Percentiles rank a stretch among this genome's conserved stretches.
Conservation (phyloP, 768 basidiomycete species). For the Xerocomellus intermedius region DNA sequence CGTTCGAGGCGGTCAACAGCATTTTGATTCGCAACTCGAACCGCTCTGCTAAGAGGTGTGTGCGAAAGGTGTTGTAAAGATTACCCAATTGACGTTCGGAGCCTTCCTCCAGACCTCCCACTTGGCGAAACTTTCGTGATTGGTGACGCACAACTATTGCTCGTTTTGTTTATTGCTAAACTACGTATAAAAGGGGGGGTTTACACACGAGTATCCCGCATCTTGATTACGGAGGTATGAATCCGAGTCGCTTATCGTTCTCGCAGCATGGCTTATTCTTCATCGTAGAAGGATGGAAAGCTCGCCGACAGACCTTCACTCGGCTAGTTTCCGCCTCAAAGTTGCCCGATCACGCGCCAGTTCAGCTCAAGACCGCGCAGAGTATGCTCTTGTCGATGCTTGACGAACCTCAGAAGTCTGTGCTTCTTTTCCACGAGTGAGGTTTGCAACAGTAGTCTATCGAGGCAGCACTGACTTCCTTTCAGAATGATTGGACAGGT, state of each 20-base stretch:
- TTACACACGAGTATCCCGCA: constrained; percentile 4
- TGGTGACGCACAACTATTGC: not conserved
- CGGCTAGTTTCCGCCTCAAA: constrained; percentile 1
- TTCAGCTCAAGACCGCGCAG: not conserved
- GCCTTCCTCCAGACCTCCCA: not conserved
- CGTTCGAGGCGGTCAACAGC: constrained; percentile 3
- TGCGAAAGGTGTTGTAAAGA: not conserved
- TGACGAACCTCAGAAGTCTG: not conserved
- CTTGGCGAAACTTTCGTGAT: constrained; percentile 1
- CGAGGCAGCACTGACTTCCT: not conserved
- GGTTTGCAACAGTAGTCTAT: not conserved
- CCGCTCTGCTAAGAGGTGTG: constrained; percentile 1
- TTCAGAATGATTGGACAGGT: constrained; percentile 5
- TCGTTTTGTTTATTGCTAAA: not conserved
- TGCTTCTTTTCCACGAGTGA: constrained; percentile 1
- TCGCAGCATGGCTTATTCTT: not conserved
- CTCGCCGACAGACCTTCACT: constrained; percentile 1
- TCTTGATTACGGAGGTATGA: constrained; percentile 4
- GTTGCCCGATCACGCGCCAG: constrained; percentile 1
- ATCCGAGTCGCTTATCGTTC: not conserved
- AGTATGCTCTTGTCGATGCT: not conserved
- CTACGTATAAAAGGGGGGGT: not conserved
- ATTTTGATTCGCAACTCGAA: constrained; percentile 4
- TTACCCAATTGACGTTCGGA: not conserved
- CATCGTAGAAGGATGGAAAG: constrained; percentile 2